Conservation (phyloP, 148 eudicot species). For the Rhododendron ovatum region DNA sequence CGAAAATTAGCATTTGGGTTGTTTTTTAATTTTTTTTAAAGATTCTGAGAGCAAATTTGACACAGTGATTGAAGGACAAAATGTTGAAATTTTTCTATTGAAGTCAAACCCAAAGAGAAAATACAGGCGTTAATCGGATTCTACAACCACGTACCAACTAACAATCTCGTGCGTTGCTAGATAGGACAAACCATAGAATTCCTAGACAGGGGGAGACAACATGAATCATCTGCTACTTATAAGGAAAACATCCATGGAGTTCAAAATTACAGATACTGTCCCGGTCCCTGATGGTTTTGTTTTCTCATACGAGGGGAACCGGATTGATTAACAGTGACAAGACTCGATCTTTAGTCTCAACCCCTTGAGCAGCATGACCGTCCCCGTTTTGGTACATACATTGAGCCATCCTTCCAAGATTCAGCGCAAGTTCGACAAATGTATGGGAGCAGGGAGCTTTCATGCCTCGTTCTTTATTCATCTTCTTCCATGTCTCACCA, state of each 20-base stretch:
- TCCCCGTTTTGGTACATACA: slow-evolving; percentile 15
- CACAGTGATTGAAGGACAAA: too few relatives aligned
- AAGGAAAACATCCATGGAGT: neutral
- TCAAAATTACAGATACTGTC: neutral
- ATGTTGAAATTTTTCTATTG: neutral
- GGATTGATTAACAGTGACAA: slow-evolving; percentile 10
- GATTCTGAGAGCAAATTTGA: too few relatives aligned
- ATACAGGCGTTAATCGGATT: neutral
- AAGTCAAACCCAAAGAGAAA: neutral
- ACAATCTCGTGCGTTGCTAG: neutral
- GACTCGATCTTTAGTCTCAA: neutral
- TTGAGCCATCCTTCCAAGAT: slow-evolving; percentile 7
- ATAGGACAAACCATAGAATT: neutral
- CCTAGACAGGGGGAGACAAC: neutral
- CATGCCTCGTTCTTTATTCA: slow-evolving; percentile 11
- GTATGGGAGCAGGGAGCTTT: neutral
- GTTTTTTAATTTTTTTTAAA: too few relatives aligned
- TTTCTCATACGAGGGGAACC: neutral
- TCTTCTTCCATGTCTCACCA: slow-evolving; percentile 1
- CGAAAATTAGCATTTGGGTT: too few relatives aligned
- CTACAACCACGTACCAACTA: neutral
- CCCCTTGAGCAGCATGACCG: slow-evolving; percentile 8
- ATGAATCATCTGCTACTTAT: neutral
- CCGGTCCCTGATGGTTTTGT: too few relatives aligned
- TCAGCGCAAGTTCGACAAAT: slow-evolving; percentile 9